Base-by-base conservation (phyloP, 208 protist species). In the Leishmania arabica region DNA sequence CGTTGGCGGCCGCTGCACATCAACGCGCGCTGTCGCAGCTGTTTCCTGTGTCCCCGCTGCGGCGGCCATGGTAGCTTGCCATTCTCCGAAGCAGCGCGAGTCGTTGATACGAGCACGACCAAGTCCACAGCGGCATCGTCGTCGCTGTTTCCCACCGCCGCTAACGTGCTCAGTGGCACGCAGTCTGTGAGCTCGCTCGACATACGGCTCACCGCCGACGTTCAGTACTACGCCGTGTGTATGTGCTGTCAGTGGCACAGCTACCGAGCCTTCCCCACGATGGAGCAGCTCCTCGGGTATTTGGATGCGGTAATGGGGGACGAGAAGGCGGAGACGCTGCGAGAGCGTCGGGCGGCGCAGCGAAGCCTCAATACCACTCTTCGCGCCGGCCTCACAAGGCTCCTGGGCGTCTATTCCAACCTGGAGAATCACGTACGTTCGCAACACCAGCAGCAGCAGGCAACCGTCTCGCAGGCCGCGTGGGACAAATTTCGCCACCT, bases 41-140 rank as follows among this genome's bases (percentile, higher is more conserved):
- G 91, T 69, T 88, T 87, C 65, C 78, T 81, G n/a, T 95, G 91
- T 49, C 91, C 91, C n/a, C 79, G 89, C 13, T 95, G 89, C 60
- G 91, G 80, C 21, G 84, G 79, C n/a, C 74, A 75, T 24, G 74
- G 80, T 31, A 47, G 56, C 7, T 21, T 34, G 3, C 54, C 74
- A 42, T 47, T 47, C 19, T 31, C 40, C 15, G 54, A 45, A 42
- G 15, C 17, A 51, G 53, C 53, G 21, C 7, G 1, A 7, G 37
- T n/a, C 34, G 40, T 6, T 64, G 42, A 56, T 13, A 47, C 34
- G 11, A 21, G 51, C 51, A n/a, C 34, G 24, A n/a, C 31, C n/a
- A 45, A 34, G 13, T 58, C 7, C 45, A 53, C 42, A 53, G 69
- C 13, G 27, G 69, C 45, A 54, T 51, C 69, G 24, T 19, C 24